Evolutionary conservation across 805 yeast genomes (phyloP).

Genomic region (Saccharomycopsis guyanensis): DNA sequence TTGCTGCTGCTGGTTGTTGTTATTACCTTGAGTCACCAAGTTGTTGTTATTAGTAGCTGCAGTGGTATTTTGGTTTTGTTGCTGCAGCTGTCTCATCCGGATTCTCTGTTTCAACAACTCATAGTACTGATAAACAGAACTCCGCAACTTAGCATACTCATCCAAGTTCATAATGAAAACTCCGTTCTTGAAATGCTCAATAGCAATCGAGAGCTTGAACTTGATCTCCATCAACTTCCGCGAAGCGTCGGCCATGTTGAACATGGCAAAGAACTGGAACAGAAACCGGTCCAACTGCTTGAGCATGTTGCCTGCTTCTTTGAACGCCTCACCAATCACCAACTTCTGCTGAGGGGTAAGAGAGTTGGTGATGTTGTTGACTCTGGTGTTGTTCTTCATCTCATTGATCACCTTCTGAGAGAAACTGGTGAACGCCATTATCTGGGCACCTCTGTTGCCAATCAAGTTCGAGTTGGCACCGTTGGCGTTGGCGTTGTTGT

Average conservation of each 20-base stretch:
- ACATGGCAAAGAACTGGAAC: slow-evolving; percentile 9
- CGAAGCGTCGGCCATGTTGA: slow-evolving; percentile 6
- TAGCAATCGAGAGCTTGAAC: slow-evolving; percentile 43
- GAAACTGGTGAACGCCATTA: slow-evolving; percentile 6
- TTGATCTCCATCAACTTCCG: slow-evolving; percentile 10
- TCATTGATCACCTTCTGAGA: slow-evolving; percentile 6
- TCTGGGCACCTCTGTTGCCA: slow-evolving; percentile 1
- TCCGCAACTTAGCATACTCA: slow-evolving; percentile 7
- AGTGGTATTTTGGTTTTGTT: not conserved
- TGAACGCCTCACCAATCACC: slow-evolving; percentile 8
- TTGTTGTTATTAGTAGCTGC: slow-evolving; percentile 1
- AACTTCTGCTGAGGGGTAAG: slow-evolving; percentile 9
- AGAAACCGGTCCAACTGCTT: slow-evolving; percentile 13
- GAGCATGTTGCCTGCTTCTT: slow-evolving; percentile 4
- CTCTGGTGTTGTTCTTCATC: slow-evolving; percentile 3
- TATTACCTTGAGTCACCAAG: not conserved
- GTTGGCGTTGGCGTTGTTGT: slow-evolving; percentile 2
- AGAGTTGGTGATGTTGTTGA: slow-evolving; percentile 9
- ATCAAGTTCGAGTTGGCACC: not conserved
- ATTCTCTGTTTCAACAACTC: slow-evolving; percentile 5
- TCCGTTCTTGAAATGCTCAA: slow-evolving; percentile 52
- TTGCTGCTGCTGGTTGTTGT: slow-evolving; percentile 6
- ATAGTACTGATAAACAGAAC: slow-evolving; percentile 1
- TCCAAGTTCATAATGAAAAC: slow-evolving; percentile 8
- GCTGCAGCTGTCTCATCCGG: slow-evolving; percentile 5